Evolutionary conservation across 2,329 filamentous ascomycete species (phyloP).

Genomic region (Clonostachys rhizophaga): DNA sequence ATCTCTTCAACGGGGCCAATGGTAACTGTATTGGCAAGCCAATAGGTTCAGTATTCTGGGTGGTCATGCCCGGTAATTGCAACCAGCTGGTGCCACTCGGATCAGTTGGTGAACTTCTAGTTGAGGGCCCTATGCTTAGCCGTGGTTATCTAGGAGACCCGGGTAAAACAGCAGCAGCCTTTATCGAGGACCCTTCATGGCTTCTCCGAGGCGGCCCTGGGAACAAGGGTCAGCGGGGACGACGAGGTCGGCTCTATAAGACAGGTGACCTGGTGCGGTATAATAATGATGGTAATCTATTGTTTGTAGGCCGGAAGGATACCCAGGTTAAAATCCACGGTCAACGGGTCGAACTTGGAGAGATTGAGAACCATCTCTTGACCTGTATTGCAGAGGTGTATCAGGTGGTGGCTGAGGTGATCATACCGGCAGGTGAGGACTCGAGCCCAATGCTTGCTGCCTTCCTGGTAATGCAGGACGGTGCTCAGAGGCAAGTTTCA

Average conservation of each 20-base stretch:
- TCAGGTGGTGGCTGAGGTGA: background rate
- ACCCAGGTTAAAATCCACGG: constrained; percentile 42
- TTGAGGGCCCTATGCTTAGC: constrained; percentile 32
- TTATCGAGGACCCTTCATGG: constrained; percentile 2
- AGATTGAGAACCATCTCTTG: constrained; percentile 4
- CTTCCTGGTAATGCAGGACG: constrained; percentile 22
- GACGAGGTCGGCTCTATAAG: constrained; percentile 24
- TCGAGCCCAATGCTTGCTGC: background rate
- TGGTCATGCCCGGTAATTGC: constrained; percentile 4
- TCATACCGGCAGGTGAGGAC: background rate
- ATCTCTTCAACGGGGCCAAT: background rate
- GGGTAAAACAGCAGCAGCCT: background rate
- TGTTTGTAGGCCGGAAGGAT: constrained; percentile 31
- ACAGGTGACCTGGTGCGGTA: constrained; percentile 42
- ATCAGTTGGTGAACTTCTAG: background rate
- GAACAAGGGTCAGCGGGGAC: constrained; percentile 1
- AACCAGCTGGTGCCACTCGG: background rate
- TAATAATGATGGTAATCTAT: constrained; percentile 28
- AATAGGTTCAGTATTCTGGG: constrained; percentile 1
- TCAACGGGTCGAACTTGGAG: constrained; percentile 43
- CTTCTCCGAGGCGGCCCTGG: constrained; percentile 15
- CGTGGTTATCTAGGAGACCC: constrained; percentile 19
- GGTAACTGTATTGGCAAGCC: background rate
- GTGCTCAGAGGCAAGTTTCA: constrained; percentile 17
- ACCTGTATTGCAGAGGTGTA: background rate